These are phyloP conservation scores for Quercus lobata DNA, from an alignment of 331 rosid species.

Conservation along the genomic window DNA sequence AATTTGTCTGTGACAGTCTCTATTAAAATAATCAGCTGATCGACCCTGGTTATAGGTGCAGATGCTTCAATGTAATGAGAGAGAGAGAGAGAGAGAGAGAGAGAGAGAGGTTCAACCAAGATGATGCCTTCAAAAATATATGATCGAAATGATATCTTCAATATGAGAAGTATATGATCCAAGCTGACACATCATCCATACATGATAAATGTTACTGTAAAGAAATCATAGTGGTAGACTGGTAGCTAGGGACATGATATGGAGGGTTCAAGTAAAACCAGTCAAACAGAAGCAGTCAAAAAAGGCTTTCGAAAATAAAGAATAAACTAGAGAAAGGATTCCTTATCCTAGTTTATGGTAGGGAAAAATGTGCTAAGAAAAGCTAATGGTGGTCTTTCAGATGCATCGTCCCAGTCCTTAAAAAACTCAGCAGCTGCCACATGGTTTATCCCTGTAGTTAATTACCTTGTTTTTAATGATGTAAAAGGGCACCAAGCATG, in stretches of 20 bases:
- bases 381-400: background rate
- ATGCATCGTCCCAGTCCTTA: background rate
- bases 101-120: background rate
- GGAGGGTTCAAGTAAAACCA: background rate
- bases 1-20: background rate
- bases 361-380: background rate
- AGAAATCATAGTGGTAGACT: background rate
- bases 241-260: background rate
- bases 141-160: background rate
- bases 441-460: background rate
- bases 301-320: background rate
- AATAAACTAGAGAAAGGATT: background rate
- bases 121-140: background rate
- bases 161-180: background rate
- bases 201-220: background rate
- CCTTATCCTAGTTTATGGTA: background rate
- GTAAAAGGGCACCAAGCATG: background rate
- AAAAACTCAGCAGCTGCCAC: background rate
- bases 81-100: background rate
- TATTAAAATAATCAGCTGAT: background rate
- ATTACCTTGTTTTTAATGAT: background rate
- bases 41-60: background rate
- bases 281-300: background rate
- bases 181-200: background rate
- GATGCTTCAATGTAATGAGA: background rate